Conservation (phyloP, 306 rosid genomes). For the Pyrus pyrifolia region DNA sequence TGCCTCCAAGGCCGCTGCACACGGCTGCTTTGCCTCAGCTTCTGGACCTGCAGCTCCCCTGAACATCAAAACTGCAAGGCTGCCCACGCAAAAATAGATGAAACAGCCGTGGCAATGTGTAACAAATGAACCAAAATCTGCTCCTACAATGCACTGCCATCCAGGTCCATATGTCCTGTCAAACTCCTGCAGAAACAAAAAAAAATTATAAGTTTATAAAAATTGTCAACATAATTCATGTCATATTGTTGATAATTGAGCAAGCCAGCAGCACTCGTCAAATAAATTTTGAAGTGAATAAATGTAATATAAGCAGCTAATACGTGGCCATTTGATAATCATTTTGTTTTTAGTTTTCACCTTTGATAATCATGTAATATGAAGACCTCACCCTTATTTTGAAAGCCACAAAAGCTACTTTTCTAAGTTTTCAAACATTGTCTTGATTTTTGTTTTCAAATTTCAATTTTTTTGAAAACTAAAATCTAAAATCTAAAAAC, state of each 20-base stretch:
- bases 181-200: conserved; percentile 50
- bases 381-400: neutral
- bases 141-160: conserved; percentile 93
- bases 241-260: neutral
- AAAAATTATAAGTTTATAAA: too few relatives aligned
- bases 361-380: too few relatives aligned
- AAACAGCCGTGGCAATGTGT: conserved; percentile 75
- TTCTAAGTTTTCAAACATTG: neutral
- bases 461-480: too few relatives aligned
- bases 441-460: neutral
- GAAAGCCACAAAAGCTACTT: neutral
- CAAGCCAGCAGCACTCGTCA: neutral
- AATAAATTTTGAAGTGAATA: neutral
- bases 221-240: neutral
- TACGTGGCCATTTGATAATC: too few relatives aligned
- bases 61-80: conserved; percentile 71
- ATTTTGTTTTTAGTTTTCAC: too few relatives aligned
- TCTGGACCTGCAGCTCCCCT: conserved; percentile 53
- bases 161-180: conserved; percentile 61
- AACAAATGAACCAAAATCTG: conserved; percentile 89
- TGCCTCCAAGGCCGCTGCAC: conserved; percentile 34
- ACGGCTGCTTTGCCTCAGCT: conserved; percentile 32
- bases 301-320: too few relatives aligned
- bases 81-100: conserved; percentile 68
- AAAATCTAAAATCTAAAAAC: too few relatives aligned